phyloP scores from a whole-genome alignment of 371 early-diverging fungal genomes.

The Blakeslea trispora region DNA sequence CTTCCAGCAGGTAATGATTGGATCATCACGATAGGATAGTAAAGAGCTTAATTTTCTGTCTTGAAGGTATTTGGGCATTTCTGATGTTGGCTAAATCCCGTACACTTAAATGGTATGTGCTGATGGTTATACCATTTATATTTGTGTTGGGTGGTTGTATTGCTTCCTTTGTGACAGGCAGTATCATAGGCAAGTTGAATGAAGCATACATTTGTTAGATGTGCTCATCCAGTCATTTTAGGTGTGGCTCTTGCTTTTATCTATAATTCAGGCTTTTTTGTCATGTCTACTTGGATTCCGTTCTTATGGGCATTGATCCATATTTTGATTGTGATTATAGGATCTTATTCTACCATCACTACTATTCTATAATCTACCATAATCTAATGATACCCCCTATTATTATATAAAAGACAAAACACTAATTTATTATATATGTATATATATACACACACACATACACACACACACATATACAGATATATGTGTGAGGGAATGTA shows the following conservation, averaged over 20 bases:
- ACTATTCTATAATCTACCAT: slow-evolving; percentile 50
- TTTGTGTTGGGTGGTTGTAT: slow-evolving; percentile 56
- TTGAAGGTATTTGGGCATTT: slow-evolving; percentile 50
- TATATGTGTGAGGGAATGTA: neutral
- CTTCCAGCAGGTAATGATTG: slow-evolving; percentile 43
- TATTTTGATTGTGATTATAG: slow-evolving; percentile 59
- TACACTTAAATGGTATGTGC: slow-evolving; percentile 52
- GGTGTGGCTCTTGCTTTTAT: slow-evolving; percentile 62
- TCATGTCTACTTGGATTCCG: slow-evolving; percentile 73
- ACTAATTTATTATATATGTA: neutral
- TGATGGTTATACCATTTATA: slow-evolving; percentile 49
- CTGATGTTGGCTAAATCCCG: slow-evolving; percentile 53
- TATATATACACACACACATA: neutral
- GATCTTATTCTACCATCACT: slow-evolving; percentile 66
- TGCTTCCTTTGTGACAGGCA: slow-evolving; percentile 61
- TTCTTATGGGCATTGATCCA: slow-evolving; percentile 72
- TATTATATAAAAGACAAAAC: no score
- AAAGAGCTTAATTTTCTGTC: no score
- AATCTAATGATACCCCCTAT: neutral
- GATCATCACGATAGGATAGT: neutral
- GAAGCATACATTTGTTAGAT: neutral
- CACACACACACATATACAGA: no score
- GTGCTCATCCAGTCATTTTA: slow-evolving; percentile 14
- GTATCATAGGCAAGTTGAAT: slow-evolving; percentile 54
- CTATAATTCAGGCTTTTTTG: slow-evolving; percentile 65